Evolutionary conservation across 2,329 filamentous ascomycete genomes (phyloP).

Genomic region (Colletotrichum falcatum): DNA sequence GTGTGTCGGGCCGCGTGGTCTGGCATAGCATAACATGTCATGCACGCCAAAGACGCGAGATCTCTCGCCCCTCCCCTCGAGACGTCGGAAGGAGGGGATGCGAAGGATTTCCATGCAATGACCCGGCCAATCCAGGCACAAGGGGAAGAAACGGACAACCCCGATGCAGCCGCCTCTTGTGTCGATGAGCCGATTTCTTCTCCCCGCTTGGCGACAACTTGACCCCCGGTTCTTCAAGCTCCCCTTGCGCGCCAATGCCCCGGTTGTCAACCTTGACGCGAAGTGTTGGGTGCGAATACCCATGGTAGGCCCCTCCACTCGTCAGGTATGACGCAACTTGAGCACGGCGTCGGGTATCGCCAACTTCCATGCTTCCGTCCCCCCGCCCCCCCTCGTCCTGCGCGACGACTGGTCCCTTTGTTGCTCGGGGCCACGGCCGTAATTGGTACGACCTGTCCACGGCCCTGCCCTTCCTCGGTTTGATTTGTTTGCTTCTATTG

Average conservation of each 20-base stretch:
- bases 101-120: conserved; percentile 17
- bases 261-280: conserved; percentile 11
- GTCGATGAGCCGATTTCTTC: no score
- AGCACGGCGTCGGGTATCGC: conserved; percentile 39
- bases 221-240: neutral
- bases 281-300: neutral
- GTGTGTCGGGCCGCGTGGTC: neutral
- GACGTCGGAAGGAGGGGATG: neutral
- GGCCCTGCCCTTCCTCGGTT: neutral
- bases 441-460: neutral
- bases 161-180: conserved; percentile 24
- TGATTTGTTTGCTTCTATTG: neutral
- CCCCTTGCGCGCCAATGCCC: neutral
- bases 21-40: conserved; percentile 1
- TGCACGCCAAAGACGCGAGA: neutral
- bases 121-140: conserved; percentile 29
- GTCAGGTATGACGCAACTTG: conserved; percentile 39
- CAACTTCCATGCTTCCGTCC: conserved; percentile 22
- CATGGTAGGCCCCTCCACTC: neutral
- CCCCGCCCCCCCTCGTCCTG: neutral
- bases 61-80: neutral
- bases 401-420: neutral
- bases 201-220: no score
- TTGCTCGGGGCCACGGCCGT: neutral
- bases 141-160: conserved; percentile 16